Evolutionary conservation across 1,139 yeast genomes (phyloP).

Genomic region (Maudiozyma humilis): DNA sequence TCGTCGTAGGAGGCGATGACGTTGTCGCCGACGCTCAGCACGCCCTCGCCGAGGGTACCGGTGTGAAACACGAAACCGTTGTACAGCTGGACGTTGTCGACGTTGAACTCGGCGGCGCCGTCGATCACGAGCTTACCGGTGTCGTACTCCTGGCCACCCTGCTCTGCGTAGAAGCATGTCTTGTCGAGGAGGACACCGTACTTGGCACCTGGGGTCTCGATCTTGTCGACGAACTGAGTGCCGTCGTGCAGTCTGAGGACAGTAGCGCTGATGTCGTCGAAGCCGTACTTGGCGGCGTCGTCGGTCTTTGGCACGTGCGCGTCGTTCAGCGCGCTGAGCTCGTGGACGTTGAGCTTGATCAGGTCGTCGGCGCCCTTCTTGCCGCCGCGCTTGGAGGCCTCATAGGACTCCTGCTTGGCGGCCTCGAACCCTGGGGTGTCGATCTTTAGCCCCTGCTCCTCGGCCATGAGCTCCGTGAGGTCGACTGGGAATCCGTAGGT

Average conservation of each 20-base stretch:
- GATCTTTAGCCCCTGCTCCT: conserved; percentile 89
- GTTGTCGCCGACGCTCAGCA: conserved; percentile 53
- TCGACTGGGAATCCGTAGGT: conserved; percentile 99
- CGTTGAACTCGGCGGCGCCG: conserved; percentile 79
- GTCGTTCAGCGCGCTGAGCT: conserved; percentile 56
- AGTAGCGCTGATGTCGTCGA: conserved; percentile 52
- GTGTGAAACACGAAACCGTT: conserved; percentile 96
- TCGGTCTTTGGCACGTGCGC: conserved; percentile 70
- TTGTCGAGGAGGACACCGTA: conserved; percentile 76
- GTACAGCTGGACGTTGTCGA: conserved; percentile 82
- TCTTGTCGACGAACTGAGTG: conserved; percentile 45
- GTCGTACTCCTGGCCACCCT: conserved; percentile 98
- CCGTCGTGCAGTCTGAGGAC: conserved; percentile 71
- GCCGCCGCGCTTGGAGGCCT: conserved; percentile 89
- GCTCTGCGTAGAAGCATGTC: conserved; percentile 95
- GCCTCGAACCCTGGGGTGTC: conserved; percentile 87
- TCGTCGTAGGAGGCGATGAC: conserved; percentile 88
- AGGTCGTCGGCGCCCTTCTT: conserved; percentile 50
- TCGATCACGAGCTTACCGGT: conserved; percentile 89
- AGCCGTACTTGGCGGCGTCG: conserved; percentile 67
- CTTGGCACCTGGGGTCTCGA: conserved; percentile 43
- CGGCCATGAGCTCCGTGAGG: conserved; percentile 95
- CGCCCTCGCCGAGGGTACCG: conserved; percentile 75
- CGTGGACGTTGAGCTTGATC: conserved; percentile 83
- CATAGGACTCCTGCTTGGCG: conserved; percentile 81